A percentile compares a stretch with the other conserved stretches of the same genome.
phyloP scores from a whole-genome alignment of 805 yeast genomes.

The Saccharomycopsis fibuligera region DNA sequence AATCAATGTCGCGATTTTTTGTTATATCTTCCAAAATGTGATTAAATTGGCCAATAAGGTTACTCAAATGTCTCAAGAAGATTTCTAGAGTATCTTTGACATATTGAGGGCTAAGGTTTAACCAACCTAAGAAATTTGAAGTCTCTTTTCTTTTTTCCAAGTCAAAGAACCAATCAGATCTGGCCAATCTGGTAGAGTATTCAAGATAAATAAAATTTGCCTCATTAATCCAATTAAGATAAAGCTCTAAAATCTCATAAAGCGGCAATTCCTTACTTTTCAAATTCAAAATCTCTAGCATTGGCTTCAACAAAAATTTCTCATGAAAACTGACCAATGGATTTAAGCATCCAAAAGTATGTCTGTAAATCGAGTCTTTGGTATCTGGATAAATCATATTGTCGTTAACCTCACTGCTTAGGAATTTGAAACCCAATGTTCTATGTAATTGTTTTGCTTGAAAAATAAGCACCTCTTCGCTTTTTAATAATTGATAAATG shows the following conservation, averaged over 20 bases:
- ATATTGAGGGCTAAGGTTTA: slow-evolving; percentile 6
- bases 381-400: slow-evolving; percentile 16
- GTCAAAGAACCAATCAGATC: slow-evolving; percentile 20
- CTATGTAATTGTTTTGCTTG: slow-evolving; percentile 17
- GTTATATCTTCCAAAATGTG: slow-evolving; percentile 6
- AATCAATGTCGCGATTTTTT: slow-evolving; percentile 12
- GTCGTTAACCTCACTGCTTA: slow-evolving; percentile 11
- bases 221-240: slow-evolving; percentile 17
- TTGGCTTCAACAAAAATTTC: slow-evolving; percentile 16
- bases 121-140: slow-evolving; percentile 11
- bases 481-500: slow-evolving; percentile 15
- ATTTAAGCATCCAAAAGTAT: slow-evolving; percentile 21
- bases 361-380: slow-evolving; percentile 18
- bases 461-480: slow-evolving; percentile 12
- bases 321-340: slow-evolving; percentile 21
- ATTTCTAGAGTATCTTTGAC: slow-evolving; percentile 12
- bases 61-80: slow-evolving; percentile 7
- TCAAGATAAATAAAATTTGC: slow-evolving; percentile 19
- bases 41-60: slow-evolving; percentile 2
- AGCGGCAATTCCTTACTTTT: slow-evolving; percentile 15
- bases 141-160: slow-evolving; percentile 11
- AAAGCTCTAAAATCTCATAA: slow-evolving; percentile 15
- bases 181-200: slow-evolving; percentile 14
- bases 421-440: slow-evolving; percentile 16
- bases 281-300: slow-evolving; percentile 19